phyloP scores from a whole-genome alignment of 2,329 filamentous ascomycete species.

The Fusarium hostae region DNA sequence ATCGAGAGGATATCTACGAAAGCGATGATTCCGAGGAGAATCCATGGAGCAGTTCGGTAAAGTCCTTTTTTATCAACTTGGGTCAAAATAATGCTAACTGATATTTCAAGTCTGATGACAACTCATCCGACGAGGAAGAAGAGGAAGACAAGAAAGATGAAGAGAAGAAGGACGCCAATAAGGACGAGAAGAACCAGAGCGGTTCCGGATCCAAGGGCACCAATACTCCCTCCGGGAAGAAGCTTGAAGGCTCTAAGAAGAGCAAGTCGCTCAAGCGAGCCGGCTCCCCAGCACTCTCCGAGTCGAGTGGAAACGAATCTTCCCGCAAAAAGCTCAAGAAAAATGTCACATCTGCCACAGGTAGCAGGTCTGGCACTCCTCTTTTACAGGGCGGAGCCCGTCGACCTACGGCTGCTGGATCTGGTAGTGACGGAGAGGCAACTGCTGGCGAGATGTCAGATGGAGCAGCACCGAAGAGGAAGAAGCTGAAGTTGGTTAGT shows the following conservation, averaged over 20 bases:
- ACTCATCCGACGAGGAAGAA: slow-evolving; percentile 52
- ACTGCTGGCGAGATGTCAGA: slow-evolving; percentile 76
- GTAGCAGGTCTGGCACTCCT: slow-evolving; percentile 67
- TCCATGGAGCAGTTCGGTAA: slow-evolving; percentile 55
- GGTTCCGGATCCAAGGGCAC: slow-evolving; percentile 75
- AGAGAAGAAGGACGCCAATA: slow-evolving; percentile 57
- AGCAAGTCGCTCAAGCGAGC: slow-evolving; percentile 79
- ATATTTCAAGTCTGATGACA: slow-evolving; percentile 59
- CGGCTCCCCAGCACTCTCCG: slow-evolving; percentile 87
- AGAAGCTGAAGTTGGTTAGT: slow-evolving; percentile 65
- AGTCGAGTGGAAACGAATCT: slow-evolving; percentile 92
- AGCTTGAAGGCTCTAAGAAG: slow-evolving; percentile 59
- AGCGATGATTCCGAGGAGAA: slow-evolving; percentile 67
- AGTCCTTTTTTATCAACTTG: neutral
- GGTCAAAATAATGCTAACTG: slow-evolving; percentile 33
- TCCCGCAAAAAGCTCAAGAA: slow-evolving; percentile 82
- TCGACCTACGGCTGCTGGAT: slow-evolving; percentile 61
- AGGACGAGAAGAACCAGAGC: slow-evolving; percentile 62
- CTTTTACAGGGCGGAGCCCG: slow-evolving; percentile 56
- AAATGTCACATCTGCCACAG: slow-evolving; percentile 59
- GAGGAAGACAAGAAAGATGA: slow-evolving; percentile 56
- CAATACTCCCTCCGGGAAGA: slow-evolving; percentile 64
- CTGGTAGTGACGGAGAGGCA: slow-evolving; percentile 77
- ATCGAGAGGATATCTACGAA: slow-evolving; percentile 88
- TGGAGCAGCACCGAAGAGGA: slow-evolving; percentile 60